Conservation (phyloP, 805 yeast genomes). For the Schwanniomyces sp. region DNA sequence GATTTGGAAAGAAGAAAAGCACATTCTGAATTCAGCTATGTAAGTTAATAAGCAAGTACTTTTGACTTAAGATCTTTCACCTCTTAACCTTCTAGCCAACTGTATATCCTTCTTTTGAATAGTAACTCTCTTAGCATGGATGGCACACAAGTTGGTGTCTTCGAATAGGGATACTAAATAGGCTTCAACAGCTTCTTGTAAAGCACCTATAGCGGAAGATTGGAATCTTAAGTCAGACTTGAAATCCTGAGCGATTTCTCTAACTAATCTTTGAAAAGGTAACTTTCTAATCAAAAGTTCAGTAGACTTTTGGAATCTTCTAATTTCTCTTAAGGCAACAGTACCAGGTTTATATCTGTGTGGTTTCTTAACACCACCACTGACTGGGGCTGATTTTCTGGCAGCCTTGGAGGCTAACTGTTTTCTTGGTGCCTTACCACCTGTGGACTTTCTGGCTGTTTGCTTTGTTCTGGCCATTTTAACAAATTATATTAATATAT, state of each 20-base stretch:
- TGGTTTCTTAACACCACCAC: slow-evolving; percentile 92
- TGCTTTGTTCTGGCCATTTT: slow-evolving; percentile 90
- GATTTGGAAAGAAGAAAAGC: slow-evolving; percentile 1
- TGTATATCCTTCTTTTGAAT: slow-evolving; percentile 98
- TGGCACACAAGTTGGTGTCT: slow-evolving; percentile 98
- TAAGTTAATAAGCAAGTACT: background rate
- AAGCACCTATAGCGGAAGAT: slow-evolving; percentile 95
- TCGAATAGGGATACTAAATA: slow-evolving; percentile 94
- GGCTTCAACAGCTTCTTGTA: slow-evolving; percentile 98
- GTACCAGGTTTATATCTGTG: slow-evolving; percentile 98
- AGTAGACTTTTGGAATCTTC: slow-evolving; percentile 96
- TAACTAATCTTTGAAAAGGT: slow-evolving; percentile 95
- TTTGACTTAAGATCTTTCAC: slow-evolving; percentile 74
- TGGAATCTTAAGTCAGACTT: slow-evolving; percentile 94
- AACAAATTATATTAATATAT: slow-evolving; percentile 1
- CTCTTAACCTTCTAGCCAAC: slow-evolving; percentile 96
- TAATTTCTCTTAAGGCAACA: slow-evolving; percentile 93
- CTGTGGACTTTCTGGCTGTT: slow-evolving; percentile 93
- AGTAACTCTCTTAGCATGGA: slow-evolving; percentile 98
- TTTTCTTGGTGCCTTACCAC: slow-evolving; percentile 96
- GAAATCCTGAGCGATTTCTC: slow-evolving; percentile 95
- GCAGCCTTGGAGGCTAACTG: slow-evolving; percentile 91
- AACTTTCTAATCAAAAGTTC: slow-evolving; percentile 93
- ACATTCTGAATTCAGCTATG: background rate
- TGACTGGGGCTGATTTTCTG: slow-evolving; percentile 88